Evolutionary conservation across 768 basidiomycete species (phyloP), one percentile per base, ranked within the genome.

Genomic region (Dentipellis fragilis): DNA sequence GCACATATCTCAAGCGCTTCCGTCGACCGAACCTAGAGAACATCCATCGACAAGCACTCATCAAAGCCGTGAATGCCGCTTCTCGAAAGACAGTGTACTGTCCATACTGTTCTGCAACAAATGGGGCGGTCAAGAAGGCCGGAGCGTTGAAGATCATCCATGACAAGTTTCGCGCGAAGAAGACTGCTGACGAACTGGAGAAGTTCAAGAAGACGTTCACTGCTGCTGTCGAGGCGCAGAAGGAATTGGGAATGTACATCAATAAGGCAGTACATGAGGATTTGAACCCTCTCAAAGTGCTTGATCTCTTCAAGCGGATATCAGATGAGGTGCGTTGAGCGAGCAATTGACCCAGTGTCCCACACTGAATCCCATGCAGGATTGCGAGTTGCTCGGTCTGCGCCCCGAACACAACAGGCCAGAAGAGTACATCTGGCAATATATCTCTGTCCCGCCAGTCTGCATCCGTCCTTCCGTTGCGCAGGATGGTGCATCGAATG

Each of bases 361-460:
- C 39, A 12, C 51, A 47, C 37, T 55, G 34, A 58, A 39, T 12
- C 16, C 45, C 2, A 50, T 12, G 35, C 59, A 95, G 90, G 96
- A 99, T 64, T 95, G 92, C 66, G 96, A 99, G 69, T 73, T 99
- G 47, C 77, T 99, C 10, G 95, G 96, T 2, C 70, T 98, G 56
- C 84, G 89, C 56, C 96, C 96, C 1, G 79, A 79, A 12, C 85
- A 84, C 65, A 94, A 95, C 49, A 74, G 96, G 53, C 96, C 96
- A 10, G 96, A 99, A 72, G 89, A 97, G 67, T 96, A 93, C 64
- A 83, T 99, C 52, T 99, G 96, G 95, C 95, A 98, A 69, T 99
- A 97, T 69, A 82, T 99, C 12, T 95, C 93, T 21, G 96, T 99
- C 34, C 96, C 96, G 40, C 96, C 96, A 0, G 93, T 96, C 17